phyloP scores from a whole-genome alignment of 768 basidiomycete genomes.

The Piloderma croceum region DNA sequence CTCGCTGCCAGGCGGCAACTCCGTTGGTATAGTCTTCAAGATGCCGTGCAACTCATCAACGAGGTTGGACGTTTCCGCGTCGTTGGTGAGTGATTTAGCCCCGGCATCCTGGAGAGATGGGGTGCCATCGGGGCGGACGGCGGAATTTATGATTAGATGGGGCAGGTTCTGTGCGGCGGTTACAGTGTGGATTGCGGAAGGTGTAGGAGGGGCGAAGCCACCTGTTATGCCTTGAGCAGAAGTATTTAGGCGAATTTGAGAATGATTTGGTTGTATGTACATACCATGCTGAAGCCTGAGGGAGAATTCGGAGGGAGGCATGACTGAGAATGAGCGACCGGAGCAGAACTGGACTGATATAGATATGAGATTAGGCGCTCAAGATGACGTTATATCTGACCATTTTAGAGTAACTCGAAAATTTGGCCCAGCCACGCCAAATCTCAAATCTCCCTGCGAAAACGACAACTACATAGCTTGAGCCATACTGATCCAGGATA shows the following conservation, averaged over 20 bases:
- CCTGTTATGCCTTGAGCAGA: slow-evolving; percentile 59
- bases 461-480: too few relatives aligned
- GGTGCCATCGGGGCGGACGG: slow-evolving; percentile 45
- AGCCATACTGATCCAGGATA: too few relatives aligned
- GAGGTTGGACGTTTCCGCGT: slow-evolving; percentile 31
- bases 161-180: slow-evolving; percentile 32
- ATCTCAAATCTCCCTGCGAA: too few relatives aligned
- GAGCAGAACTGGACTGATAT: too few relatives aligned
- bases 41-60: slow-evolving; percentile 56
- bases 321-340: too few relatives aligned
- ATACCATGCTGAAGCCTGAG: slow-evolving; percentile 58
- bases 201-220: slow-evolving; percentile 68
- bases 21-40: slow-evolving; percentile 53
- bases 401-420: too few relatives aligned
- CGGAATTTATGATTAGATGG: slow-evolving; percentile 40
- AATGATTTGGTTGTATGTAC: not conserved
- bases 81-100: slow-evolving; percentile 36
- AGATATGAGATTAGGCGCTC: too few relatives aligned
- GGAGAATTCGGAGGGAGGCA: slow-evolving; percentile 49
- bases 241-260: slow-evolving; percentile 2
- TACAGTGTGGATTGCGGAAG: slow-evolving; percentile 49
- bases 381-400: too few relatives aligned
- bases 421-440: too few relatives aligned
- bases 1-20: slow-evolving; percentile 51
- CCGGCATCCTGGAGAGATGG: slow-evolving; percentile 35